phyloP scores from a whole-genome alignment of 495 filamentous ascomycete genomes.

The Thermochaetoides thermophila region DNA sequence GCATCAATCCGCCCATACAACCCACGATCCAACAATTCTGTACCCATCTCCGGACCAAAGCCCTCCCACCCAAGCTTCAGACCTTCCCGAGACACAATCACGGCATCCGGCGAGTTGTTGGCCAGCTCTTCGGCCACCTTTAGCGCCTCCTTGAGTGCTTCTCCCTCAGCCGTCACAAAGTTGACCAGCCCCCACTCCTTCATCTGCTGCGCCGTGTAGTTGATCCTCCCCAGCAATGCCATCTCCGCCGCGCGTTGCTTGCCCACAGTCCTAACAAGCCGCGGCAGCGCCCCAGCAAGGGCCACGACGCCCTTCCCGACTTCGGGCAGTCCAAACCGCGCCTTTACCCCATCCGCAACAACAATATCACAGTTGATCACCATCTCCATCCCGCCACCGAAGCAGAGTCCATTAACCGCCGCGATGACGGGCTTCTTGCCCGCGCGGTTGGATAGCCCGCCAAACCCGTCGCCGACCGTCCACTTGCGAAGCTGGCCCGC shows the following conservation, averaged over 20 bases:
- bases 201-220: conserved; percentile 46
- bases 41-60: conserved; percentile 47
- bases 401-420: conserved; percentile 61
- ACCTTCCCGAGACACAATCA: conserved; percentile 54
- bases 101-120: conserved; percentile 55
- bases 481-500: conserved; percentile 1
- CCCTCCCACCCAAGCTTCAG: conserved; percentile 49
- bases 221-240: conserved; percentile 49
- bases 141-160: conserved; percentile 38
- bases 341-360: conserved; percentile 37
- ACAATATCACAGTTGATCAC: conserved; percentile 61
- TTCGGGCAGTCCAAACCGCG: conserved; percentile 57
- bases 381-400: conserved; percentile 70
- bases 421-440: conserved; percentile 62
- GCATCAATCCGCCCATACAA: conserved; percentile 44
- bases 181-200: conserved; percentile 63
- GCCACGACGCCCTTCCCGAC: conserved; percentile 57
- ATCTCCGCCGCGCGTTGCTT: conserved; percentile 59
- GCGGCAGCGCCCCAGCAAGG: conserved; percentile 57
- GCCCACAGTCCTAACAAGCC: conserved; percentile 53
- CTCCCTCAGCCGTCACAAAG: conserved; percentile 40
- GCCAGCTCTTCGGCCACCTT: conserved; percentile 38
- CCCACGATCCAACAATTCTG: conserved; percentile 38
- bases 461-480: conserved; percentile 24
- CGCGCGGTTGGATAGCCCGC: conserved; percentile 31